Conservation (phyloP, 768 basidiomycete genomes). For the Tulasnella sp. region DNA sequence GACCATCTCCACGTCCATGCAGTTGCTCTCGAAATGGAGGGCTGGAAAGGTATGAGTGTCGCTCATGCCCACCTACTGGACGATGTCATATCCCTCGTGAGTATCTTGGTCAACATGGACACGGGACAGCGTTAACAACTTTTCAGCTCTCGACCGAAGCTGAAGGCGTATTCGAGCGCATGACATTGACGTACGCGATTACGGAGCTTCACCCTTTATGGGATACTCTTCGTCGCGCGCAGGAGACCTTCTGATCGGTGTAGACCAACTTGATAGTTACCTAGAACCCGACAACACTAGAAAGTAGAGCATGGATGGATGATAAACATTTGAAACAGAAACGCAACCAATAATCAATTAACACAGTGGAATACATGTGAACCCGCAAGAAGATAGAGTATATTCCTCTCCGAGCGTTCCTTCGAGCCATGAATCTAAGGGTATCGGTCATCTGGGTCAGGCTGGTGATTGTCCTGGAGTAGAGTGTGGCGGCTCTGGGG, state of each 20-base stretch:
- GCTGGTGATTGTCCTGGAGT: neutral
- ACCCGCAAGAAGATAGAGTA: neutral
- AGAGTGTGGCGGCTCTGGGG: neutral
- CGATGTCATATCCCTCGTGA: conserved; percentile 81
- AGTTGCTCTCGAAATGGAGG: conserved; percentile 68
- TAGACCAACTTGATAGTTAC: neutral
- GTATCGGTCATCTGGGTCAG: neutral
- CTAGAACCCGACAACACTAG: neutral
- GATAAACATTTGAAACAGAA: neutral
- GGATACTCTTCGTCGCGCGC: conserved; percentile 27
- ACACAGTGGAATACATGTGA: neutral
- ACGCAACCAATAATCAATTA: neutral
- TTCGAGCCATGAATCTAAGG: neutral
- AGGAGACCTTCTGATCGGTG: neutral
- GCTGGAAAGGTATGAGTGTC: conserved; percentile 66
- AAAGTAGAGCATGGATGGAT: neutral
- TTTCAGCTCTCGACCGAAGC: conserved; percentile 59
- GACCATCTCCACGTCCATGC: conserved; percentile 96
- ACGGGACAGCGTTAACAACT: neutral
- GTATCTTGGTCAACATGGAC: conserved; percentile 28
- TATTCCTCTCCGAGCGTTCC: neutral
- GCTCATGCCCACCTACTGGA: conserved; percentile 93
- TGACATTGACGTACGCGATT: conserved; percentile 78
- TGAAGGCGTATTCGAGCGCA: conserved; percentile 55
- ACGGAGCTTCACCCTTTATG: conserved; percentile 78